A percentile compares a stretch with the other conserved stretches of the same genome.
phyloP scores from a whole-genome alignment of 1,284 basidiomycete species.

The Austroboletus olivaceoglutinosus region DNA sequence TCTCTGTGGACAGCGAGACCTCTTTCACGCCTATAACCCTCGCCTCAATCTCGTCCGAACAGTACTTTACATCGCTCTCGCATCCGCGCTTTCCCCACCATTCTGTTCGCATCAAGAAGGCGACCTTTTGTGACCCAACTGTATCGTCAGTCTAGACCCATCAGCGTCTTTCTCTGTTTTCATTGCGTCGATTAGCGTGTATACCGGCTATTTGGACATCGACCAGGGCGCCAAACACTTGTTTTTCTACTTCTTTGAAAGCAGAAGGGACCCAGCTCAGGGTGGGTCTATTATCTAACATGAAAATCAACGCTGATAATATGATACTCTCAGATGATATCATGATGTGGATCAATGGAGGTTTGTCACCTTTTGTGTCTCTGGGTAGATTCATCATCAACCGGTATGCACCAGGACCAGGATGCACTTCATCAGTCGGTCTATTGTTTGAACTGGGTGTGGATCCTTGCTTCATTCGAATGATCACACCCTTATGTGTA shows the following conservation, averaged over 20 bases:
- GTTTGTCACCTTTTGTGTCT: constrained; percentile 24
- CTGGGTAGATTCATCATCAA: background rate
- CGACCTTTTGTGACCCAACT: constrained; percentile 61
- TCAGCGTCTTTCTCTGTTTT: background rate
- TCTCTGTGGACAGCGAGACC: background rate
- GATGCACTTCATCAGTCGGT: constrained; percentile 62
- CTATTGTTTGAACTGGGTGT: constrained; percentile 67
- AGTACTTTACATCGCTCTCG: constrained; percentile 42
- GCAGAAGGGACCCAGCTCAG: constrained; percentile 60
- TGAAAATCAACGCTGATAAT: background rate
- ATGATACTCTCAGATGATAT: constrained; percentile 49
- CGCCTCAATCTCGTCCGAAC: constrained; percentile 34
- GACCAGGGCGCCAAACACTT: constrained; percentile 57
- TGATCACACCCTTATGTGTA: constrained; percentile 17
- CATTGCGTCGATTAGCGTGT: constrained; percentile 38
- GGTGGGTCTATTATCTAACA: constrained; percentile 27
- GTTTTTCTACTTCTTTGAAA: constrained; percentile 89
- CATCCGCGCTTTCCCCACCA: constrained; percentile 52
- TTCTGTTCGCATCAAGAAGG: constrained; percentile 60
- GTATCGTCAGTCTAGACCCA: constrained; percentile 46
- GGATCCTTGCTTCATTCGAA: background rate
- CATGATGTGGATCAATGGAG: constrained; percentile 73
- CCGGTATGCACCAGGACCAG: constrained; percentile 45
- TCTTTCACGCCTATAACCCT: too few species aligned
- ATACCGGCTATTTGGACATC: constrained; percentile 63